A percentile compares a stretch with the other conserved stretches of the same genome.
Conservation (phyloP, 257 asterid genomes). For the Fraxinus pennsylvanica region DNA sequence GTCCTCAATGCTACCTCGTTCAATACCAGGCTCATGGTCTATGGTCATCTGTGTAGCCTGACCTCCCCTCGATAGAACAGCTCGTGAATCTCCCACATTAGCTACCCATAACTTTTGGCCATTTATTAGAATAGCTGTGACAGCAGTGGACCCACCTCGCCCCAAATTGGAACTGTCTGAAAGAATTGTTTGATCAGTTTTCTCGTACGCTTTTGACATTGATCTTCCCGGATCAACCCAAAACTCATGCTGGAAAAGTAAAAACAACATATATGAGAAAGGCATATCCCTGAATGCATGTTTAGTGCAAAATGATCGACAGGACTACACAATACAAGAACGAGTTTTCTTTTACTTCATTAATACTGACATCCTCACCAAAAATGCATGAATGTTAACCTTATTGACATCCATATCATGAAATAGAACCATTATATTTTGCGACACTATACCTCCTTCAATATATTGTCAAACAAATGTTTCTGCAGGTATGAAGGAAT, state of each 20-base stretch:
- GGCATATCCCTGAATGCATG: not conserved
- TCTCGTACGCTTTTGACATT: conserved; percentile 71
- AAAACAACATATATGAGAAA: not conserved
- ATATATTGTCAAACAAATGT: conserved; percentile 73
- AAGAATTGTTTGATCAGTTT: conserved; percentile 84
- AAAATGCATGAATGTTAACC: not conserved
- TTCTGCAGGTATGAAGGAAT: conserved; percentile 91
- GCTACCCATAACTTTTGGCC: conserved; percentile 75
- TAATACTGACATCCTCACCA: not conserved
- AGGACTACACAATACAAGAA: not conserved
- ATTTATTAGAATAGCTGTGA: conserved; percentile 76
- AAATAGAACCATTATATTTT: not conserved
- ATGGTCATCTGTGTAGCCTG: conserved; percentile 76
- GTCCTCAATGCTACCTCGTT: conserved; percentile 75
- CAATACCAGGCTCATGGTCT: conserved; percentile 90
- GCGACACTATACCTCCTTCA: conserved; percentile 63
- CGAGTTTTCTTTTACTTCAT: not conserved
- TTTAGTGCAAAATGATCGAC: not conserved
- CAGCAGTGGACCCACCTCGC: conserved; percentile 96
- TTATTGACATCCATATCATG: not conserved
- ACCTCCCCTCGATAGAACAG: conserved; percentile 80
- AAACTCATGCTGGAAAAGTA: conserved; percentile 58
- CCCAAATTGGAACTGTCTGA: conserved; percentile 84
- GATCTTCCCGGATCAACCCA: conserved; percentile 70
- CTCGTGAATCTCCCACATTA: conserved; percentile 94